These are phyloP conservation scores for Phytomonas sp. DNA, from an alignment of 208 protist species.

Conservation along the genomic window DNA sequence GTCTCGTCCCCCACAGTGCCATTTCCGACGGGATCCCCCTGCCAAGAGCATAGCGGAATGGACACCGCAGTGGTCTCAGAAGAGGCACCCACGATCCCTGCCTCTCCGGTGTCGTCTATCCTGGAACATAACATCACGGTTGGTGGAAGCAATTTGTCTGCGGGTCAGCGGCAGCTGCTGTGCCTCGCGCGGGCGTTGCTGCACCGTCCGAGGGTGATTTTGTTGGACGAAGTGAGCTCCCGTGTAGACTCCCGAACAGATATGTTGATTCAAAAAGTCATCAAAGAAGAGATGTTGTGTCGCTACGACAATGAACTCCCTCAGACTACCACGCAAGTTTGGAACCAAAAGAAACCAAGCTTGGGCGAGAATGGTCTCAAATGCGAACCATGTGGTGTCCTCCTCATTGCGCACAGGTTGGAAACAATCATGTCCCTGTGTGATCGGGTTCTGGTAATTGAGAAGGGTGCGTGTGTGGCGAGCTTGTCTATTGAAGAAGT, in stretches of 20 bases:
- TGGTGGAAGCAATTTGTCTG: conserved; percentile 84
- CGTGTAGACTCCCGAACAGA: conserved; percentile 79
- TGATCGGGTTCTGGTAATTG: conserved; percentile 86
- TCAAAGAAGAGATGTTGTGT: conserved; percentile 60
- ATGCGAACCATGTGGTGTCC: conserved; percentile 67
- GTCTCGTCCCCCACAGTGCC: background rate
- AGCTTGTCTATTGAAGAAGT: conserved; percentile 40
- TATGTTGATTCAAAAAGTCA: conserved; percentile 86
- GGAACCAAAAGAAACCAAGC: background rate
- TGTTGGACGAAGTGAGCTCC: conserved; percentile 96
- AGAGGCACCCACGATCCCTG: background rate
- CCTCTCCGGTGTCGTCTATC: conserved; percentile 7
- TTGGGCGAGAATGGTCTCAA: background rate
- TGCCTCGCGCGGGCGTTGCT: conserved; percentile 95
- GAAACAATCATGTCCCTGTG: conserved; percentile 92
- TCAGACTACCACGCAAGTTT: background rate
- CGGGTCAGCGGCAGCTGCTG: conserved; percentile 94
- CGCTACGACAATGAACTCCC: conserved; percentile 9
- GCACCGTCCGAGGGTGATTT: conserved; percentile 75
- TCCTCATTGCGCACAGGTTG: conserved; percentile 95
- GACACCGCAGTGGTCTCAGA: background rate
- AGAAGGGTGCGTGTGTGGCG: conserved; percentile 36
- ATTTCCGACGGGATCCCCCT: background rate
- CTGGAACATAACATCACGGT: conserved; percentile 54
- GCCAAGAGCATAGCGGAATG: conserved; percentile 8